Percentiles rank a stretch among this genome's conserved stretches.
Conservation (phyloP, 1,139 yeast species). For the Yamadazyma blattariae region DNA sequence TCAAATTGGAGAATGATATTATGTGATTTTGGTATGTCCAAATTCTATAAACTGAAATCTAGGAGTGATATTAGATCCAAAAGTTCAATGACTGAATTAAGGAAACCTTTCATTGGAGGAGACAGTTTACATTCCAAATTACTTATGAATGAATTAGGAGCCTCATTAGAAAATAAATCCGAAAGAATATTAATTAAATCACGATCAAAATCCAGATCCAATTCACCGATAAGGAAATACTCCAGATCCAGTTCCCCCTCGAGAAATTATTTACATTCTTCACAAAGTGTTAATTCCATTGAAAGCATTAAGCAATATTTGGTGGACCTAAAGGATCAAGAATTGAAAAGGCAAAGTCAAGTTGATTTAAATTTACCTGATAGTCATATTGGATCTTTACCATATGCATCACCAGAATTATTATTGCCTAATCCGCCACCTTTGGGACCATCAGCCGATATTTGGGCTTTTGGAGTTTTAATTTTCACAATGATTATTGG, state of each 20-base stretch:
- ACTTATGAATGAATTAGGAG: conserved; percentile 11
- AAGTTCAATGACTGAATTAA: conserved; percentile 36
- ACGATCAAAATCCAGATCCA: conserved; percentile 13
- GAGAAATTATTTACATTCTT: conserved; percentile 7
- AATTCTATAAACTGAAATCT: conserved; percentile 24
- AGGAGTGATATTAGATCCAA: conserved; percentile 39
- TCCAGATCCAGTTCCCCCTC: conserved; percentile 14
- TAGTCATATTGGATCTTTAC: conserved; percentile 80
- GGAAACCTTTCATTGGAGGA: conserved; percentile 33
- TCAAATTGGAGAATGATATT: conserved; percentile 39
- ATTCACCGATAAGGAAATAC: conserved; percentile 10
- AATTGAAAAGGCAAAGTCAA: conserved; percentile 17
- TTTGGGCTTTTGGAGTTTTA: conserved; percentile 89
- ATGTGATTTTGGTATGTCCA: conserved; percentile 88
- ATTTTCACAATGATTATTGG: conserved; percentile 73
- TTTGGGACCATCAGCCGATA: conserved; percentile 72
- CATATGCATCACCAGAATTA: conserved; percentile 89
- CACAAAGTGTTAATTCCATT: conserved; percentile 11
- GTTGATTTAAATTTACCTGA: conserved; percentile 46
- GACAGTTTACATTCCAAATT: conserved; percentile 23
- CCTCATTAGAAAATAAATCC: conserved; percentile 8
- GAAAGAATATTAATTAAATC: conserved; percentile 8
- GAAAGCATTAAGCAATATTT: conserved; percentile 15
- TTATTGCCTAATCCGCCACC: conserved; percentile 66
- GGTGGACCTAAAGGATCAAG: conserved; percentile 14